Evolutionary conservation across 345 rosid species (phyloP), one percentile per base, ranked within the genome.

Genomic region (Hibiscus mutabilis): DNA sequence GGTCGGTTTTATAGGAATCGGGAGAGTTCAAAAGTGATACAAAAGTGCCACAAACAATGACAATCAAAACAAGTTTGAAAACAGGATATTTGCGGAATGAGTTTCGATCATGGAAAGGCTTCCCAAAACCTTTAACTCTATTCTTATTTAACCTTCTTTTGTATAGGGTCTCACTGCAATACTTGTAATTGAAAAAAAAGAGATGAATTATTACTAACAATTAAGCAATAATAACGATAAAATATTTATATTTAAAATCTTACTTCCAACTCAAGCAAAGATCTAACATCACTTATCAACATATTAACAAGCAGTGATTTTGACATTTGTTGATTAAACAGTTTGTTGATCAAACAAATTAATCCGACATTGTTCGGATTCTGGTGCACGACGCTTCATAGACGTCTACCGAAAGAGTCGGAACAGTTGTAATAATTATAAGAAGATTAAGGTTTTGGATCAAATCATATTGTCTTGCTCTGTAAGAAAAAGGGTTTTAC

Each of bases 91-190:
- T 90, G 93, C 87, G 85, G 81, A 82, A 86, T 21, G 82, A 79
- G 69, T 77, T 85, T 76, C 84, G 82, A 59, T 83, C 86, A 46
- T 85, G 88, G 60, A 86, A 81, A 31, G 83, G 81, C 80, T 88
- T 87, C 64, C 85, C 85, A 18, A 68, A 70, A 55, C 82, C 84
- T 81, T 81, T 84, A 1, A 69, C 81, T 79, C 83, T 90, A 47
- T 76, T 83, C 71, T 86, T 86, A 25, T 72, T 76, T 18, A 78
- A 76, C 72, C 87, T 90, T 71, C 87, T 82, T 74, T 89, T 84
- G 83, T 82, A 81, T 56, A 82, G 74, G 40, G 86, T 96, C 67
- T 89, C 98, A 72, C 94, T 91, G 90, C 69, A 70, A 74, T 24
- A 9, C 19, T 8, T 55, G 59, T 55, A 55, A 55, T 55, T 55